Conservation (phyloP, 257 asterid genomes). For the Fraxinus excelsior region DNA sequence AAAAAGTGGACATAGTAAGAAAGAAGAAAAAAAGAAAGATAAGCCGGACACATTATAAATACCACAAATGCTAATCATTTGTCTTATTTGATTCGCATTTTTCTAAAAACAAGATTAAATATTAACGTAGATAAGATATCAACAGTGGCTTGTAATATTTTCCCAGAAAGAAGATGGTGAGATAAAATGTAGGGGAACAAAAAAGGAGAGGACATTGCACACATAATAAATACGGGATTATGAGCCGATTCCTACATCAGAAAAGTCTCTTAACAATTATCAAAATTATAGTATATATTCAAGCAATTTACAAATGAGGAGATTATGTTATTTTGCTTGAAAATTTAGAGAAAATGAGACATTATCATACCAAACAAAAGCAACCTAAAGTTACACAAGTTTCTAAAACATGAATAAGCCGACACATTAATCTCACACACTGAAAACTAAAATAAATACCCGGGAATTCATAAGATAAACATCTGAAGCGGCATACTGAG, state of each 20-base stretch:
- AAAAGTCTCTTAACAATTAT: not conserved
- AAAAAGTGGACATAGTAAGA: not conserved
- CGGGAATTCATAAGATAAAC: slow-evolving; percentile 95
- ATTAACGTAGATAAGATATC: not conserved
- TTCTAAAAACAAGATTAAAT: not conserved
- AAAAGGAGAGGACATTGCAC: too few relatives aligned
- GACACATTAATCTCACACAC: not conserved
- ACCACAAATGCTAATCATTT: not conserved
- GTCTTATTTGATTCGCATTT: not conserved
- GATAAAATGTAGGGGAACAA: not conserved
- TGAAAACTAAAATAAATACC: slow-evolving; percentile 39
- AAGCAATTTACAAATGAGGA: not conserved
- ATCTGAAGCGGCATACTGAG: slow-evolving; percentile 95
- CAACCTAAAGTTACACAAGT: not conserved
- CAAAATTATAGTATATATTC: not conserved
- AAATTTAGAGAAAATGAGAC: not conserved
- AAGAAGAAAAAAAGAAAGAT: not conserved
- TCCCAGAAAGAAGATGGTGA: not conserved
- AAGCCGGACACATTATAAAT: too few relatives aligned
- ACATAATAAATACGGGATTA: not conserved
- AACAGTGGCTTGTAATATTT: not conserved
- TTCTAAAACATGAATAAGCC: not conserved
- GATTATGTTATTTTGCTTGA: not conserved
- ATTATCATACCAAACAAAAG: not conserved
- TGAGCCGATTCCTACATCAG: not conserved